Conservation (phyloP, 306 rosid species). For the Senna siamea region DNA sequence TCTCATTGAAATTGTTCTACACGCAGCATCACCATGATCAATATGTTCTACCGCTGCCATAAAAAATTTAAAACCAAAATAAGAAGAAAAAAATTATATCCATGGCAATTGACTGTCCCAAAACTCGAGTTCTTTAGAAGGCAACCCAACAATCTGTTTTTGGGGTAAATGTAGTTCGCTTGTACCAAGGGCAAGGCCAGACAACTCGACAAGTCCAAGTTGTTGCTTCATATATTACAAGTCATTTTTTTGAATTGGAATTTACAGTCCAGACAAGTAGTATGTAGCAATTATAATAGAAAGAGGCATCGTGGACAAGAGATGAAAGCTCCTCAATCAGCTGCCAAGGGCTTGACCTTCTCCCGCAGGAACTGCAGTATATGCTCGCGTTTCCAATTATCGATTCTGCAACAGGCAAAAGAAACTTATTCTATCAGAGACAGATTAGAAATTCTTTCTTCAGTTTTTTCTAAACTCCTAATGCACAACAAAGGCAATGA, state of each 20-base stretch:
- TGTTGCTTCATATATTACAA: not conserved
- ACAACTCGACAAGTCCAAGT: slow-evolving; percentile 17
- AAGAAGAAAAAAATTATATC: not conserved
- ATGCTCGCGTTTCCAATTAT: slow-evolving; percentile 97
- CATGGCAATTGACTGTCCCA: slow-evolving; percentile 25
- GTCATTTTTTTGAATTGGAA: slow-evolving; percentile 16
- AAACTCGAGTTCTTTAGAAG: slow-evolving; percentile 18
- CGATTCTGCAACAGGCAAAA: slow-evolving; percentile 59
- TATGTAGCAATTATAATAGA: slow-evolving; percentile 3
- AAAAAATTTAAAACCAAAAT: not conserved
- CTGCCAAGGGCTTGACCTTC: slow-evolving; percentile 66
- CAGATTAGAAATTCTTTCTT: not conserved
- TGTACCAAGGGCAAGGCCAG: not conserved
- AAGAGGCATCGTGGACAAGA: slow-evolving; percentile 13
- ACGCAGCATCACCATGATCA: not conserved
- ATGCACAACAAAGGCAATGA: not conserved
- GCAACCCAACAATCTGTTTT: too few species aligned
- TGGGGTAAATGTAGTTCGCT: too few species aligned
- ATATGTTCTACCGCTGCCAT: slow-evolving; percentile 18
- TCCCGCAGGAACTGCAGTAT: slow-evolving; percentile 81
- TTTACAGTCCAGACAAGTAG: not conserved
- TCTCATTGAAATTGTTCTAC: not conserved
- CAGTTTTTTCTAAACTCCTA: not conserved
- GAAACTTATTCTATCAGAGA: not conserved
- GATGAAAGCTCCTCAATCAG: slow-evolving; percentile 45